Conservation (phyloP, 139 green algal species). For the Micractinium sp. region DNA sequence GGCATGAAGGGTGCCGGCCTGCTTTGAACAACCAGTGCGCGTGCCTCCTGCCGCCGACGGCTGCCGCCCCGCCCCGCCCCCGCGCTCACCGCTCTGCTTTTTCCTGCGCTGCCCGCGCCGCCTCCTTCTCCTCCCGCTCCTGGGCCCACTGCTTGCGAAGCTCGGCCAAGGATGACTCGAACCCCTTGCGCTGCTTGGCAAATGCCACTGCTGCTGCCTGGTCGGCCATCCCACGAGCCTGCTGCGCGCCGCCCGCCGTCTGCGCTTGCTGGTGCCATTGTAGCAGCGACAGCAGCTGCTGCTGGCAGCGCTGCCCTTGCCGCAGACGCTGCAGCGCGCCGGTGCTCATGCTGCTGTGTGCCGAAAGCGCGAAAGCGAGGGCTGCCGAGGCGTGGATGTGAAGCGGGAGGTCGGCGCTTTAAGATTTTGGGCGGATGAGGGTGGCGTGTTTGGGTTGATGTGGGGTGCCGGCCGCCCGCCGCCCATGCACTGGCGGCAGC, state of each 20-base stretch:
- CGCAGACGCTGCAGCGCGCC: background rate
- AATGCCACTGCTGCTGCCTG: constrained; percentile 6
- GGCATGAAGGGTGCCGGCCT: background rate
- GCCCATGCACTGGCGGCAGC: background rate
- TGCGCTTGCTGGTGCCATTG: constrained; percentile 8
- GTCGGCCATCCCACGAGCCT: background rate
- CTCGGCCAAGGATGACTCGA: background rate
- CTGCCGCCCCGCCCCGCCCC: background rate
- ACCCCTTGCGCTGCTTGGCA: constrained; percentile 30
- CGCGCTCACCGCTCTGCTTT: background rate
- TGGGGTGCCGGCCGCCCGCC: too few relatives aligned
- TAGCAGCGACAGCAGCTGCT: constrained; percentile 13
- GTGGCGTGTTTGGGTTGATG: too few relatives aligned
- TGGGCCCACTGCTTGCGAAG: constrained; percentile 32
- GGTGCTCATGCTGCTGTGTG: background rate
- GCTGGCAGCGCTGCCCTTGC: background rate
- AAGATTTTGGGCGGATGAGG: background rate
- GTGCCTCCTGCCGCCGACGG: background rate
- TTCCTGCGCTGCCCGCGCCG: background rate
- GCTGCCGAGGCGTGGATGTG: background rate
- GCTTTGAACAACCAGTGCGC: background rate
- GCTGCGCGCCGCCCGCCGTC: background rate
- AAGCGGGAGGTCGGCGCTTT: background rate
- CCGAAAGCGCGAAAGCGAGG: background rate
- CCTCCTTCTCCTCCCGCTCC: constrained; percentile 8